phyloP scores from a whole-genome alignment of 129 eudicot genomes.

The Smallanthus sonchifolius region DNA sequence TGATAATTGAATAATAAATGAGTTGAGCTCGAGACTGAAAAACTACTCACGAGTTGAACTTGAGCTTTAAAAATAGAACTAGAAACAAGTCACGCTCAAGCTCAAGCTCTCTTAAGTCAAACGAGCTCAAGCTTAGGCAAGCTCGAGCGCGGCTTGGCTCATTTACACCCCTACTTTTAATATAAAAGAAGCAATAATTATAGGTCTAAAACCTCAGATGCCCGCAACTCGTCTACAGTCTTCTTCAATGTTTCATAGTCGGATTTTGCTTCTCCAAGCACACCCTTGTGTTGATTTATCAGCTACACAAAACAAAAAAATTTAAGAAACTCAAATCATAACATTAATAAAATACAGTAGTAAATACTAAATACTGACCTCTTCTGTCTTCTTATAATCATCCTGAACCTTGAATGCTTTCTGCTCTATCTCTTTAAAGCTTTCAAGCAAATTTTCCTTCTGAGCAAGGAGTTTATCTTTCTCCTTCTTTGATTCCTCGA shows the following conservation, averaged over 20 bases:
- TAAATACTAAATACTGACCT: slow-evolving; percentile 38
- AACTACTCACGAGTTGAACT: no score
- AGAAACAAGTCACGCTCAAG: no score
- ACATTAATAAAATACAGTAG: not conserved
- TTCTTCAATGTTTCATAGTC: slow-evolving; percentile 75
- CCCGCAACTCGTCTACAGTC: slow-evolving; percentile 73
- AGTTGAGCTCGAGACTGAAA: no score
- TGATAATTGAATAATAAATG: no score
- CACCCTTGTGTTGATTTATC: slow-evolving; percentile 74
- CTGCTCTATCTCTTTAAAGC: slow-evolving; percentile 75
- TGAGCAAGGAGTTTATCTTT: slow-evolving; percentile 53
- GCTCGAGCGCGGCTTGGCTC: no score
- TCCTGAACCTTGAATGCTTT: slow-evolving; percentile 83
- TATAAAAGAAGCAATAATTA: not conserved
- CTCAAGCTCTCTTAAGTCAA: no score
- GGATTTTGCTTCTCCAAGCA: slow-evolving; percentile 70
- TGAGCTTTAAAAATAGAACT: no score
- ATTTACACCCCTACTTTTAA: not conserved
- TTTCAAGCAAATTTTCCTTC: slow-evolving; percentile 50
- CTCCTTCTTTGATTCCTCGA: slow-evolving; percentile 83
- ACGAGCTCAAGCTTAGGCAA: no score
- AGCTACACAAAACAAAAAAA: slow-evolving; percentile 36
- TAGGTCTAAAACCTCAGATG: slow-evolving; percentile 60
- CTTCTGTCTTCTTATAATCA: slow-evolving; percentile 72
- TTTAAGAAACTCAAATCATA: not conserved